Evolutionary conservation across 768 basidiomycete genomes (phyloP), one percentile per base, ranked within the genome.

Genomic region (Suillus subaureus): DNA sequence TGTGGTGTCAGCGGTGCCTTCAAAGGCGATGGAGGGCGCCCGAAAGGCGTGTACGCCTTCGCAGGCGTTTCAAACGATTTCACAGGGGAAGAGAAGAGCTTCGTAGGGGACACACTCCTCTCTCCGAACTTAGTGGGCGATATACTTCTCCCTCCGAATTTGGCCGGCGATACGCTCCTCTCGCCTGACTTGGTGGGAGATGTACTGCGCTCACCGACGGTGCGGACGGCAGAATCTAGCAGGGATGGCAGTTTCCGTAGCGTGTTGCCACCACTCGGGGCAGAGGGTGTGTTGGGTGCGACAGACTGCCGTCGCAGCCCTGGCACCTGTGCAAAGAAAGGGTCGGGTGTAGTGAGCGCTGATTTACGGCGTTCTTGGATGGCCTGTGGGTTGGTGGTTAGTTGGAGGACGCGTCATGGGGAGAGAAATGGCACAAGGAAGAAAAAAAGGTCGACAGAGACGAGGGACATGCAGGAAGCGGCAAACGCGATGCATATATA

Each of bases 341-440:
- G 62, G 73, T 83, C 78, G 65, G 85, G 72, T 67, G 80, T 77
- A 4, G 76, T 79, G 45, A 89, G 72, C 0, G 89, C 89, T 62
- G 87, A 89, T 12, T 83, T 80, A 31, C 89, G 77, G 11, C 89
- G 83, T 62, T 89, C 88, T 68, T 84, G 83, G 49, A 91, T 90
- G 0, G 87, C 88, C 82, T 85, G 63, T 35, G 45, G n/a, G 45
- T 23, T 67, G 28, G 18, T 42, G 6, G 1, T 42, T 42, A 42
- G 40, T 21, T 28, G 26, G 40, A 42, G 13, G 37, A 26, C 16
- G 37, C 15, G 4, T 5, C 15, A 57, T 23, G 4, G n/a, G n/a
- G 7, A 39, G 23, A 39, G 23, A 39, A 16, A 58, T 37, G 8
- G 8, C 9, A 9, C 21, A 57, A 6, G 21, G 21, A 15, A n/a